These are phyloP conservation scores for Phellinidium pouzarii DNA, from an alignment of 1,284 basidiomycete species.

Conservation along the genomic window DNA sequence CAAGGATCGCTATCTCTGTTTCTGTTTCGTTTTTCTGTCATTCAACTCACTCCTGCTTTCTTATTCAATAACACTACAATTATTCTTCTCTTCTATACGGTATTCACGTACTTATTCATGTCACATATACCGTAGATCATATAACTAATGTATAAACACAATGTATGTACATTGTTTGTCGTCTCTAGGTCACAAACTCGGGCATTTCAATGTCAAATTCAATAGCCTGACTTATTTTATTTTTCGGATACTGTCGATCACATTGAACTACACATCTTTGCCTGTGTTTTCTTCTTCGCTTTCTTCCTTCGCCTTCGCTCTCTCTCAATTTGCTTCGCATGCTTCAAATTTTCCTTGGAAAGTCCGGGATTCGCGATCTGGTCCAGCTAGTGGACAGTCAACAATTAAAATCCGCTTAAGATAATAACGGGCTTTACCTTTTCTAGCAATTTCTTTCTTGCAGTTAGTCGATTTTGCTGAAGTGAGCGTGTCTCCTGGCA, in stretches of 20 bases:
- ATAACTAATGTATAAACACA: not conserved
- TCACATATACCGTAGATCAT: not conserved
- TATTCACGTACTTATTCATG: not conserved
- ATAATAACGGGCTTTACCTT: slow-evolving; percentile 46
- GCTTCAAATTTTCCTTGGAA: slow-evolving; percentile 59
- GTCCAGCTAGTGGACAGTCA: slow-evolving; percentile 47
- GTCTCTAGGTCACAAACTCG: no score
- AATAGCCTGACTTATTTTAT: no score
- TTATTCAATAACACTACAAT: not conserved
- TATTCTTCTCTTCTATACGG: not conserved
- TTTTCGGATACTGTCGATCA: no score
- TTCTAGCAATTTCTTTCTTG: slow-evolving; percentile 58
- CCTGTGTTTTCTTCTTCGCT: slow-evolving; percentile 49
- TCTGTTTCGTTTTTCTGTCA: not conserved
- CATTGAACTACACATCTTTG: not conserved
- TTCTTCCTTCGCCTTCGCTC: slow-evolving; percentile 65
- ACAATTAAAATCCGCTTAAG: not conserved
- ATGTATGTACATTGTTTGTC: no score
- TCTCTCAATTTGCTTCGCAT: slow-evolving; percentile 64
- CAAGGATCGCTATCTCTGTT: not conserved
- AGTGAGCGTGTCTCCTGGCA: slow-evolving; percentile 79
- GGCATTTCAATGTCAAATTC: no score
- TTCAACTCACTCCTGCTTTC: not conserved
- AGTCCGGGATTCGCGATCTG: slow-evolving; percentile 64
- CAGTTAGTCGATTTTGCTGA: slow-evolving; percentile 58